These are phyloP conservation scores for Maudiozyma pseudohumilis DNA, from an alignment of 805 yeast genomes.

Conservation along the genomic window DNA sequence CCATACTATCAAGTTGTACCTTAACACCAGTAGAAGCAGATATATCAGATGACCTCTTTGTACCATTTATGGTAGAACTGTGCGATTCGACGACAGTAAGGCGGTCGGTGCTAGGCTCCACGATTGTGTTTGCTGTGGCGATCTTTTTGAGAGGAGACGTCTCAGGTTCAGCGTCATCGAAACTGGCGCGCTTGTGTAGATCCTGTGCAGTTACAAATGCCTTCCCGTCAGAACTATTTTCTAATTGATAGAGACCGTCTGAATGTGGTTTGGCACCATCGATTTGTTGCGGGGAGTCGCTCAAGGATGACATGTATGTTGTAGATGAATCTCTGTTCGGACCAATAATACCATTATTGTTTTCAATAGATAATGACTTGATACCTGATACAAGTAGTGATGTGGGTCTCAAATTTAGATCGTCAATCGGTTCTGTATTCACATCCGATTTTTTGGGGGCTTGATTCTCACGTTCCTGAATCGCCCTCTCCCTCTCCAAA, in stretches of 20 bases:
- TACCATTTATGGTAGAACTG: neutral
- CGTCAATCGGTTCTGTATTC: conserved; percentile 5
- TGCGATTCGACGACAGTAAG: neutral
- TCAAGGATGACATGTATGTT: conserved; percentile 19
- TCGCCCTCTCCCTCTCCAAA: conserved; percentile 6
- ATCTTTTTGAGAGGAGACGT: neutral
- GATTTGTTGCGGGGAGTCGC: conserved; percentile 17
- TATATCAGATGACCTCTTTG: neutral
- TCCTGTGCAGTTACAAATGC: conserved; percentile 25
- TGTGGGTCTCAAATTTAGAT: conserved; percentile 13
- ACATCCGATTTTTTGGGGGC: neutral
- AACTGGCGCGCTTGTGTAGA: conserved; percentile 4
- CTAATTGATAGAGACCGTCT: conserved; percentile 20
- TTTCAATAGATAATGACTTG: conserved; percentile 9
- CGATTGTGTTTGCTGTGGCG: neutral
- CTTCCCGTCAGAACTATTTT: conserved; percentile 20
- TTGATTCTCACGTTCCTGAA: conserved; percentile 7
- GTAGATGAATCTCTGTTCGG: conserved; percentile 14
- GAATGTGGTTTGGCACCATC: conserved; percentile 13
- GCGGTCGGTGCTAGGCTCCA: neutral
- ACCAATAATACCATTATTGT: neutral
- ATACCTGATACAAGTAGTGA: conserved; percentile 17
- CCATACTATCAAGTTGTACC: neutral
- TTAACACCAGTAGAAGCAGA: conserved; percentile 3
- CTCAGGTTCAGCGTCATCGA: neutral